A percentile compares a stretch with the other conserved stretches of the same genome.
These are phyloP conservation scores for Arthrobotrys conoides DNA, from an alignment of 2,329 filamentous ascomycete genomes.

Conservation along the genomic window DNA sequence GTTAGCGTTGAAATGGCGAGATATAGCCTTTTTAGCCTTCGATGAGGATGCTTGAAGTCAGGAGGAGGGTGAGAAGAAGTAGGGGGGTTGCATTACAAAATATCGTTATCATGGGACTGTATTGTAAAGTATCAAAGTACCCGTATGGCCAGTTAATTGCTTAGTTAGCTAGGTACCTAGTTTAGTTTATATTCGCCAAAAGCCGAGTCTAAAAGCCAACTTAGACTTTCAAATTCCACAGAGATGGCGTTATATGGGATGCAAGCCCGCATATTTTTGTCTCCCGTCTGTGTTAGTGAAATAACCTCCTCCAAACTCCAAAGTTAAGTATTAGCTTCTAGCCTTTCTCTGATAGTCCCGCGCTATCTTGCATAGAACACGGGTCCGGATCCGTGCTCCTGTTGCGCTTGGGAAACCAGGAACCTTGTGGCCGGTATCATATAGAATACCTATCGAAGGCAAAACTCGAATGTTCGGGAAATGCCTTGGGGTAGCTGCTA, in stretches of 20 bases:
- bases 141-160: not conserved
- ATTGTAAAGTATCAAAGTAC: conserved; percentile 3
- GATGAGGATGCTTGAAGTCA: not conserved
- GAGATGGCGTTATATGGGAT: conserved; percentile 4
- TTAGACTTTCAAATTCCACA: not conserved
- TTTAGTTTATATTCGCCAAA: conserved; percentile 15
- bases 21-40: not conserved
- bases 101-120: not conserved
- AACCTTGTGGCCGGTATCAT: conserved; percentile 25
- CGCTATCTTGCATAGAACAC: conserved; percentile 22
- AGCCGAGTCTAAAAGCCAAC: conserved; percentile 10
- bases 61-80: not conserved
- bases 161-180: not conserved
- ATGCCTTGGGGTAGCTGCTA: conserved; percentile 17
- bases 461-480: not conserved
- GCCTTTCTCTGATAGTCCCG: conserved; percentile 1
- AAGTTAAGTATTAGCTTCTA: not conserved
- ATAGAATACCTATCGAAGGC: conserved; percentile 13
- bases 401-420: conserved; percentile 24
- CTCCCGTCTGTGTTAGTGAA: not conserved
- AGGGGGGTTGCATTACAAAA: not conserved
- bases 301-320: not conserved
- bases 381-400: conserved; percentile 13
- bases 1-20: not conserved
- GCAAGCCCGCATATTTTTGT: not conserved